Evolutionary conservation across 1,139 yeast genomes (phyloP).

Genomic region (Pichia sp.): DNA sequence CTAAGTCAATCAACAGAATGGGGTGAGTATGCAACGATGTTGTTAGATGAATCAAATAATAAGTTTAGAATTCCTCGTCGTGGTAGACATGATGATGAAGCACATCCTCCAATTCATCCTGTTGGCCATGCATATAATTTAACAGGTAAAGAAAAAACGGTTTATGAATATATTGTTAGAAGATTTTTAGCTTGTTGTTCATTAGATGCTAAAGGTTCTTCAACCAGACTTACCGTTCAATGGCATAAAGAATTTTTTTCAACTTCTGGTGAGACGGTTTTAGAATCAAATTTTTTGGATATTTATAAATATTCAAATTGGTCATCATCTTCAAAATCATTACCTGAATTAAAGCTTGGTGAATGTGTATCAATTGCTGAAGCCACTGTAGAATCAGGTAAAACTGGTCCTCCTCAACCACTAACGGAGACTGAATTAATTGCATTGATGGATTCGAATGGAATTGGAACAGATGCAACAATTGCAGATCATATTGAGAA

Average conservation of each 20-base stretch:
- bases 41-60: slow-evolving; percentile 32
- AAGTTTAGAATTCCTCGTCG: slow-evolving; percentile 56
- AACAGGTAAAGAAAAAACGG: slow-evolving; percentile 55
- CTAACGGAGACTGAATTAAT: slow-evolving; percentile 91
- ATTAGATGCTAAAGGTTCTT: slow-evolving; percentile 76
- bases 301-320: slow-evolving; percentile 75
- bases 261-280: slow-evolving; percentile 66
- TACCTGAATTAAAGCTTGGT: slow-evolving; percentile 61
- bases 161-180: slow-evolving; percentile 81
- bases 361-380: slow-evolving; percentile 48
- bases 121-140: slow-evolving; percentile 51
- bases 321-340: slow-evolving; percentile 51
- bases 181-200: slow-evolving; percentile 91
- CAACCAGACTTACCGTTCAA: slow-evolving; percentile 52
- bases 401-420: slow-evolving; percentile 71
- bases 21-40: slow-evolving; percentile 40
- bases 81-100: slow-evolving; percentile 85
- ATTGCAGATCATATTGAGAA: slow-evolving; percentile 96
- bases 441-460: slow-evolving; percentile 92
- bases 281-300: slow-evolving; percentile 70
- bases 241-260: slow-evolving; percentile 78
- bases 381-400: slow-evolving; percentile 63
- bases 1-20: slow-evolving; percentile 48
- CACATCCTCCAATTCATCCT: slow-evolving; percentile 99
- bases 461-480: slow-evolving; percentile 98